phyloP scores from a whole-genome alignment of 2,329 filamentous ascomycete genomes.

The Diaporthe helianthi region DNA sequence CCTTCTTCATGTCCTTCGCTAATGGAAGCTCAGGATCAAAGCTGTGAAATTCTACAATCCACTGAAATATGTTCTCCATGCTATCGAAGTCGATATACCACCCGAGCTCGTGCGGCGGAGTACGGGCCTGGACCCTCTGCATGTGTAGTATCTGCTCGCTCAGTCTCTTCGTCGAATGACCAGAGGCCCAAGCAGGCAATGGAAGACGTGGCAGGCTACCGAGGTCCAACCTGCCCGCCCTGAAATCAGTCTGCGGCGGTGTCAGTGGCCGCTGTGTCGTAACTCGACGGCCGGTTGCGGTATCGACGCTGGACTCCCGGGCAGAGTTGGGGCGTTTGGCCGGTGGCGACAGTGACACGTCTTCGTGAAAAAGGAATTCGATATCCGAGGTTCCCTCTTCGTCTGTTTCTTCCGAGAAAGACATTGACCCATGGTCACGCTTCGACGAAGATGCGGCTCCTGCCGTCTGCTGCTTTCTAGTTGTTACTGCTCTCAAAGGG shows the following conservation, averaged over 20 bases:
- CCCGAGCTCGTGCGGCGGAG: conserved; percentile 71
- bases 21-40: conserved; percentile 75
- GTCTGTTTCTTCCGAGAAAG: conserved; percentile 47
- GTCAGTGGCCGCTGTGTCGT: conserved; percentile 29
- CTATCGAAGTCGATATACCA: conserved; percentile 79
- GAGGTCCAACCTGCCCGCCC: conserved; percentile 70
- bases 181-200: conserved; percentile 70
- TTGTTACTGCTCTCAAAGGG: conserved; percentile 44
- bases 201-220: conserved; percentile 68
- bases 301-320: conserved; percentile 32
- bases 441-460: conserved; percentile 16
- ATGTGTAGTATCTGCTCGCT: conserved; percentile 70
- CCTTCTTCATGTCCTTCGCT: conserved; percentile 74
- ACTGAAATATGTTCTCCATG: conserved; percentile 82
- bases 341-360: conserved; percentile 29
- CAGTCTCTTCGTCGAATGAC: conserved; percentile 66
- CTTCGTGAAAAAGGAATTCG: conserved; percentile 44
- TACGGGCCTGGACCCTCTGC: conserved; percentile 67
- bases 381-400: conserved; percentile 51
- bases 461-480: not conserved
- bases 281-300: conserved; percentile 5
- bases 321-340: conserved; percentile 23
- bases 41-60: conserved; percentile 89
- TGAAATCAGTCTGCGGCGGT: conserved; percentile 55
- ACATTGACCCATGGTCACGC: conserved; percentile 38